phyloP scores from a whole-genome alignment of 768 basidiomycete genomes.

The Boletus speciosus region DNA sequence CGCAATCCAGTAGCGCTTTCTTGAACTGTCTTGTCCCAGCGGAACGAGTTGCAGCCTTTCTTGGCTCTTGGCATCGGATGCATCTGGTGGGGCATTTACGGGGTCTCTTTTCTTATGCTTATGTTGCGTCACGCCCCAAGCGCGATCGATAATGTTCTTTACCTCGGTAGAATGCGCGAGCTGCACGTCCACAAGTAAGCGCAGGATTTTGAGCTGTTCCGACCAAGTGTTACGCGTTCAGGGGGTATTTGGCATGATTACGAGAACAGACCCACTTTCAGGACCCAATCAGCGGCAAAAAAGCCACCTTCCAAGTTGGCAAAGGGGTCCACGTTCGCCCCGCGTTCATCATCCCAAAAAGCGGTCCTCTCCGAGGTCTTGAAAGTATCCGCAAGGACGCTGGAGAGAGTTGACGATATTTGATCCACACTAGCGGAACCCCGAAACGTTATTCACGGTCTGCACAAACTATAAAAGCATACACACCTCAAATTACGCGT shows the following conservation, averaged over 20 bases:
- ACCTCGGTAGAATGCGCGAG: constrained; percentile 65
- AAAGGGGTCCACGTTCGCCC: constrained; percentile 73
- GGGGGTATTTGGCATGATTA: constrained; percentile 24
- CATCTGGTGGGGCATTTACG: constrained; percentile 49
- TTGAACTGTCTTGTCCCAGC: constrained; percentile 70
- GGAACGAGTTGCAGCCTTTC: constrained; percentile 64
- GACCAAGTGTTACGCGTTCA: constrained; percentile 26
- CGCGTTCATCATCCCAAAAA: constrained; percentile 73
- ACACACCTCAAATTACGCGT: constrained; percentile 86
- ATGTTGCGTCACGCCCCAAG: constrained; percentile 81
- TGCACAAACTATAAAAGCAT: constrained; percentile 29
- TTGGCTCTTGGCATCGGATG: constrained; percentile 62
- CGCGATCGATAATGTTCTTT: constrained; percentile 72
- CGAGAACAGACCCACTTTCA: constrained; percentile 58
- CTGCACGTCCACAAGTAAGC: constrained; percentile 83
- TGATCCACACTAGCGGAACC: constrained; percentile 63
- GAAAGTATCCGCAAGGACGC: constrained; percentile 67
- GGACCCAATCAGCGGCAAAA: constrained; percentile 76
- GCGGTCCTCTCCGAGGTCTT: constrained; percentile 70
- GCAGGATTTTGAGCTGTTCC: constrained; percentile 72
- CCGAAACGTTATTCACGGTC: constrained; percentile 28
- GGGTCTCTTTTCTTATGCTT: constrained; percentile 81
- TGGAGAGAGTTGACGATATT: constrained; percentile 71
- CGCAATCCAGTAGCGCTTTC: constrained; percentile 81
- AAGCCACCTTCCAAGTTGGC: constrained; percentile 63